These are phyloP conservation scores for Trifolium fragiferum DNA, from an alignment of 306 rosid species.

Conservation along the genomic window DNA sequence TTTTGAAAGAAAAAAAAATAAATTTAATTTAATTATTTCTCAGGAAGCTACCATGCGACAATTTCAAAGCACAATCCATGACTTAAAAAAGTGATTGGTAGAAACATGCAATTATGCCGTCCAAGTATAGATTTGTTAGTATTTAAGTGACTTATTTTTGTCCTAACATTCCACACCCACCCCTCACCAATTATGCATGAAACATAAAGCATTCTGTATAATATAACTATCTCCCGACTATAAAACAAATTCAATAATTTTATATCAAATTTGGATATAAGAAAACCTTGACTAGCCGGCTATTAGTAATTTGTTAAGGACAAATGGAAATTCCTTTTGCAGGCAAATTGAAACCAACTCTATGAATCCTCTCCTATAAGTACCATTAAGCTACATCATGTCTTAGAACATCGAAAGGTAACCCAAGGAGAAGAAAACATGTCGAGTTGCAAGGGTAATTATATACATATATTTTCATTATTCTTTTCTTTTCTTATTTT, in stretches of 20 bases:
- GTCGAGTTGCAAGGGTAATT: conserved; percentile 38
- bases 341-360: background rate
- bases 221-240: background rate
- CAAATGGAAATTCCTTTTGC: background rate
- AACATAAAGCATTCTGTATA: conserved; percentile 3
- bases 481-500: background rate
- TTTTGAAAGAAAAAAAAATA: too few species aligned
- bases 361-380: conserved; percentile 27
- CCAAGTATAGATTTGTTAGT: background rate
- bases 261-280: background rate
- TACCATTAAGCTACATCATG: conserved; percentile 12
- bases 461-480: background rate
- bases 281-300: conserved; percentile 7
- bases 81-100: background rate
- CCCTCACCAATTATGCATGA: background rate
- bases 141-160: background rate
- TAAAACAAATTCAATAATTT: background rate
- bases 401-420: conserved; percentile 11
- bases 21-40: too few species aligned
- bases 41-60: too few species aligned
- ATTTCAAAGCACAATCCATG: too few species aligned
- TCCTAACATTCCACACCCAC: background rate
- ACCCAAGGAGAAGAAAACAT: conserved; percentile 35
- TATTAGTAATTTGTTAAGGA: background rate
- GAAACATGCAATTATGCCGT: background rate